Conservation (phyloP, 768 basidiomycete genomes). For the Lentinula sp. region DNA sequence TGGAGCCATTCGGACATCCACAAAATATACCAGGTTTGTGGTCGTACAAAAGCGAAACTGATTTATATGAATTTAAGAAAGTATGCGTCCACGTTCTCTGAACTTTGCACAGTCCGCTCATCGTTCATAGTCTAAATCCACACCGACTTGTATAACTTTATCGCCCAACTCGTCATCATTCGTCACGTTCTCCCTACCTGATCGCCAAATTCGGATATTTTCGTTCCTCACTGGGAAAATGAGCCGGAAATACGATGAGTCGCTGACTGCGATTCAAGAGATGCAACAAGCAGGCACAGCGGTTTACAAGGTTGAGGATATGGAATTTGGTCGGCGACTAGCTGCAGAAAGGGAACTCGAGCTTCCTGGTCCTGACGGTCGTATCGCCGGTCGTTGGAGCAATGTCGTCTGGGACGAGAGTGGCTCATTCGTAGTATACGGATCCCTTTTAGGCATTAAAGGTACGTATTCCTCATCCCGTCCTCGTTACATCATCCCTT, state of each 20-base stretch:
- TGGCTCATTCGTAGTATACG: slow-evolving; percentile 90
- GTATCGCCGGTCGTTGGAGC: slow-evolving; percentile 69
- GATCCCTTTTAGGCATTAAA: slow-evolving; percentile 92
- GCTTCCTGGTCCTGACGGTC: slow-evolving; percentile 68
- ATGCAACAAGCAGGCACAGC: slow-evolving; percentile 99
- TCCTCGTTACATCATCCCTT: not conserved
- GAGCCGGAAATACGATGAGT: slow-evolving; percentile 92
- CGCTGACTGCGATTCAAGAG: slow-evolving; percentile 86
- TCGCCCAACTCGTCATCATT: slow-evolving; percentile 89
- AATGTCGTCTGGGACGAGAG: slow-evolving; percentile 98
- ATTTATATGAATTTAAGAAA: slow-evolving; percentile 98
- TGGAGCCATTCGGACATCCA: slow-evolving; percentile 83
- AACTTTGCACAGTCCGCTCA: not conserved
- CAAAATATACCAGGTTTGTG: slow-evolving; percentile 75
- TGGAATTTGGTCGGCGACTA: slow-evolving; percentile 98
- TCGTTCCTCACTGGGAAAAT: slow-evolving; percentile 87
- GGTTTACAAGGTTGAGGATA: slow-evolving; percentile 89
- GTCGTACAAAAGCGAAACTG: slow-evolving; percentile 87
- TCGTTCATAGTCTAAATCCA: slow-evolving; percentile 70
- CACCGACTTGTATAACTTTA: slow-evolving; percentile 86
- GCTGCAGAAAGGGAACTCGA: slow-evolving; percentile 91
- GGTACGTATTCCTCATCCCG: slow-evolving; percentile 36
- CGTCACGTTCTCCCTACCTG: slow-evolving; percentile 88
- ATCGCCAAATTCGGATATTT: slow-evolving; percentile 92
- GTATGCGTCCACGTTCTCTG: slow-evolving; percentile 28